Base-by-base conservation (phyloP, 202 grass and related monocot species). In the Cymbopogon flexuosus region DNA sequence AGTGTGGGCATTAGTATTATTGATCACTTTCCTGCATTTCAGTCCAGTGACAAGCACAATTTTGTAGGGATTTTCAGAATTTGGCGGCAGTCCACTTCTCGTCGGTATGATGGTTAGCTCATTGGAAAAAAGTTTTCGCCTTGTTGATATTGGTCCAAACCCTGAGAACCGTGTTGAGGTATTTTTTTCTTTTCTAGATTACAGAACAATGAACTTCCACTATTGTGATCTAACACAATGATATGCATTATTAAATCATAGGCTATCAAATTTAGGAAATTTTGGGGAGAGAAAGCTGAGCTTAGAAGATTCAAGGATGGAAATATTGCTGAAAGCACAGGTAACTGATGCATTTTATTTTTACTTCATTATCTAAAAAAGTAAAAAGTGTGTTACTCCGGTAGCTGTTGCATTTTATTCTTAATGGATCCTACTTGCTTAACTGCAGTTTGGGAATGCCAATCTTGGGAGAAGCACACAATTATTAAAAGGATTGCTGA, bases 301-400 rank as follows among this genome's bases (percentile, higher is more conserved):
- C 95, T 97, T 81, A 91, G 91, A 81, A 89, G 92, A 88, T 97
- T 91, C 85, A 97, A 89, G 82, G 95, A 98, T 68, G 95, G 95
- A 78, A 88, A 84, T 61, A 98, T 94, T 89, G 95, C 88, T 62
- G 95, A 98, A 84, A 94, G 95, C 90, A 92, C 89, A 89, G 94
- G 94, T 86, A 87, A 82, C 66, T 83, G 23, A 61, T 73, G 70
- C 64, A 9, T 70, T 84, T 22, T 83, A 65, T 78, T 79, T 39
- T 39, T 63, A 61, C 34, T 58, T 62, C 11, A 10, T 76, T 77
- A 33, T 41, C 37, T 46, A 52, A 70, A n/a, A n/a, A n/a, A n/a
- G n/a, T n/a, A n/a, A n/a, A 78, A 80, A 84, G 37, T 56, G 51
- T 56, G 51, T 10, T 21, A 21, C 51, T 21, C 1, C 8, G 89